Conservation (phyloP, 306 rosid genomes). For the Fragaria nilgerrensis region DNA sequence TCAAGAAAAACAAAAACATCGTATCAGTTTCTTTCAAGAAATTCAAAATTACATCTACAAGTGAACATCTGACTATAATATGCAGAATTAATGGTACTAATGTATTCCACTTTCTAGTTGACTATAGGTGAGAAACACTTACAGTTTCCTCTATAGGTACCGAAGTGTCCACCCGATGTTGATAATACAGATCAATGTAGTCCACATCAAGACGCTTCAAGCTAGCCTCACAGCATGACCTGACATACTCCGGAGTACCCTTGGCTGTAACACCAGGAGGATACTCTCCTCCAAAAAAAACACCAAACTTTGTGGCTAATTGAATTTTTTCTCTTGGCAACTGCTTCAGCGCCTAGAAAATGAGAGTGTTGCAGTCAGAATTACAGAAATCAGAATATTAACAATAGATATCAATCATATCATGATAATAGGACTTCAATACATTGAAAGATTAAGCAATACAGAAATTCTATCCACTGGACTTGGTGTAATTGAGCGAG, state of each 20-base stretch:
- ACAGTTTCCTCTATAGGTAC: conserved; percentile 79
- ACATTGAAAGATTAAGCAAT: background rate
- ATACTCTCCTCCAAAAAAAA: conserved; percentile 18
- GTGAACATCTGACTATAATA: background rate
- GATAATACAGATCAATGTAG: conserved; percentile 77
- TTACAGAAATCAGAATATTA: background rate
- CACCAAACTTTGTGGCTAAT: conserved; percentile 75
- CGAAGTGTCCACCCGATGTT: conserved; percentile 66
- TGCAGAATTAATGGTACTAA: background rate
- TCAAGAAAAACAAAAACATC: background rate
- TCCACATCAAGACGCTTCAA: conserved; percentile 68
- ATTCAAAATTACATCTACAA: background rate
- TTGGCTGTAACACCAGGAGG: conserved; percentile 27
- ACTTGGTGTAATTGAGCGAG: background rate
- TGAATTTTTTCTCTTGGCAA: conserved; percentile 69
- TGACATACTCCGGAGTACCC: conserved; percentile 74
- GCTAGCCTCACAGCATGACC: conserved; percentile 68
- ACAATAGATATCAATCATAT: background rate
- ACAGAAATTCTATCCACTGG: background rate
- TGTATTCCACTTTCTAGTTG: background rate
- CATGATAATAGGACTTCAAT: background rate
- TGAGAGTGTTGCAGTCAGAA: background rate
- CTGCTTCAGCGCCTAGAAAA: conserved; percentile 55
- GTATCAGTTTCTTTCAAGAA: background rate
- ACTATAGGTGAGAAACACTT: background rate